Evolutionary conservation across 805 yeast genomes (phyloP).

Genomic region (Sugiyamaella chiloensis): DNA sequence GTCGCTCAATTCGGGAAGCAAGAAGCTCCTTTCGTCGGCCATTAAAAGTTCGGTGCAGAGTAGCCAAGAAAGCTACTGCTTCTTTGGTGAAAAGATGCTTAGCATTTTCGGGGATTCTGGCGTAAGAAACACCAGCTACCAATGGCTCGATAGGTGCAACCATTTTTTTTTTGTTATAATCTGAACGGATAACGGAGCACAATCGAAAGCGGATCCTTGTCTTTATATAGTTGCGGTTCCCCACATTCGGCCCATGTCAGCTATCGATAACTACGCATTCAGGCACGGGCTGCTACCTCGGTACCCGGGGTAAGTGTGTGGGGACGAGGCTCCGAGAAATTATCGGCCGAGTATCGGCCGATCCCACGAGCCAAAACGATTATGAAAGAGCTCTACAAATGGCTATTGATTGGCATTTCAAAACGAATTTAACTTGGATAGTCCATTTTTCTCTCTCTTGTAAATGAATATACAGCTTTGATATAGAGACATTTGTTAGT

Average conservation of each 20-base stretch:
- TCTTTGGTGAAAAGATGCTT: conserved; percentile 58
- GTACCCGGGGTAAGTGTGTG: conserved; percentile 4
- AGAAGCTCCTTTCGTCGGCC: conserved; percentile 53
- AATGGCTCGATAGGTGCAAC: conserved; percentile 20
- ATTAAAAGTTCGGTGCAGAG: conserved; percentile 63
- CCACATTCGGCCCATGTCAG: conserved; percentile 1
- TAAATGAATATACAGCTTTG: too few relatives aligned
- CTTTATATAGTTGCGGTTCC: conserved; percentile 6
- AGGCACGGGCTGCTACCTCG: too few relatives aligned
- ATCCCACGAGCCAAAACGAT: neutral
- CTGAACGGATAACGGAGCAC: too few relatives aligned
- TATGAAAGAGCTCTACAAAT: too few relatives aligned
- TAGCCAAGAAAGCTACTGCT: conserved; percentile 63
- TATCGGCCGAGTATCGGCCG: conserved; percentile 4
- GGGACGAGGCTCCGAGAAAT: conserved; percentile 2
- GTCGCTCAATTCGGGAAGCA: conserved; percentile 53
- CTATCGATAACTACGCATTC: too few relatives aligned
- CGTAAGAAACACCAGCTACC: conserved; percentile 52
- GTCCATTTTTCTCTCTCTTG: too few relatives aligned
- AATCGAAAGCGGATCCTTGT: neutral
- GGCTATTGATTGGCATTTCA: too few relatives aligned
- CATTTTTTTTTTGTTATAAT: conserved; percentile 18
- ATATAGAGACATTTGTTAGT: too few relatives aligned
- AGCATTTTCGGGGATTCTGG: conserved; percentile 47
- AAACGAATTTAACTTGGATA: too few relatives aligned